These are phyloP conservation scores for Hordeum vulgare DNA, from an alignment of 176 grass and related monocot species.

Conservation along the genomic window MorexV3_pseudomolecules_assembly NC_058520.1:365963074-365963573, in stretches of 20 bases:
- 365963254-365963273: not conserved
- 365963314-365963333: not conserved
- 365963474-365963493: not conserved
- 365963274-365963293: not conserved
- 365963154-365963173: constrained; percentile 90
- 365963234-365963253: not conserved
- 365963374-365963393: not conserved
- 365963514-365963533: not conserved
- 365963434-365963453: not conserved
- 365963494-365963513: not conserved
- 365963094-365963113: constrained; percentile 90
- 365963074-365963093: constrained; percentile 99
- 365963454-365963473: not conserved
- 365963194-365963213: not conserved
- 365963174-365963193: not conserved
- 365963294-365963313: not conserved
- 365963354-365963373: not conserved
- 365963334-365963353: not conserved
- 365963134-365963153: constrained; percentile 74
- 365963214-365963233: constrained; percentile 2
- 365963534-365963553: not conserved
- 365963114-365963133: constrained; percentile 74
- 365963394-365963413: not conserved
- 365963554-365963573: not conserved
- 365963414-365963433: not conserved